Percentiles rank a stretch among this genome's conserved stretches.
phyloP scores from a whole-genome alignment of 495 filamentous ascomycete genomes.

The Talaromyces wortmannii region DNA sequence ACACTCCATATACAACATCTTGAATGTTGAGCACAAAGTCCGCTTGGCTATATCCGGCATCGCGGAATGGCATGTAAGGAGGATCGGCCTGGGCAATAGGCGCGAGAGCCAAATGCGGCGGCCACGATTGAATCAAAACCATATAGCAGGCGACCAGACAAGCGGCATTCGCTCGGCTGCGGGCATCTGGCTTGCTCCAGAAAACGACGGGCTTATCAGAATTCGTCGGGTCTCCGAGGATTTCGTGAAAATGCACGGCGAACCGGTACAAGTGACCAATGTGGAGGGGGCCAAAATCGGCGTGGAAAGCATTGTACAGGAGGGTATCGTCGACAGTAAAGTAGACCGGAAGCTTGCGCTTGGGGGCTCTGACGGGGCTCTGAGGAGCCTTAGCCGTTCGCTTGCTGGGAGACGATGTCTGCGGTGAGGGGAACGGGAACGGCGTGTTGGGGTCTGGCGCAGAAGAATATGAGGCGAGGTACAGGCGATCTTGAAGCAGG shows the following conservation, averaged over 20 bases:
- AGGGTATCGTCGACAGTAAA: constrained; percentile 92
- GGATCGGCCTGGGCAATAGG: constrained; percentile 94
- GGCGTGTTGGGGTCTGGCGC: constrained; percentile 70
- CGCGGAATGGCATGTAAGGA: constrained; percentile 96
- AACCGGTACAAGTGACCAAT: constrained; percentile 97
- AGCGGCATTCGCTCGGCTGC: constrained; percentile 95
- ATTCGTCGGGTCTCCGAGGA: constrained; percentile 79
- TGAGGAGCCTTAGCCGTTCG: constrained; percentile 60
- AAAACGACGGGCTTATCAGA: constrained; percentile 84
- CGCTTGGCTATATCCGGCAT: constrained; percentile 97
- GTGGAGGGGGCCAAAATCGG: constrained; percentile 95
- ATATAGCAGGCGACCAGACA: constrained; percentile 94
- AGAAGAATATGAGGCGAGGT: constrained; percentile 86
- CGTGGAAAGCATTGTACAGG: constrained; percentile 96
- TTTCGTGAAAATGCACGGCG: constrained; percentile 88
- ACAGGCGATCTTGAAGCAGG: constrained; percentile 69
- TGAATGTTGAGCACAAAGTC: constrained; percentile 93
- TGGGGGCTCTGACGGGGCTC: constrained; percentile 36
- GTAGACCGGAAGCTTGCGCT: constrained; percentile 69
- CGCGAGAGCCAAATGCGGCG: constrained; percentile 94
- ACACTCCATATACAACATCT: constrained; percentile 96
- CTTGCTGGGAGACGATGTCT: constrained; percentile 65
- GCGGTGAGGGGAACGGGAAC: constrained; percentile 72
- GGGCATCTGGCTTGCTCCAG: constrained; percentile 85
- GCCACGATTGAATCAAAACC: constrained; percentile 97